Conservation (phyloP, 257 asterid genomes). For the Solanum appendiculatum region DNA sequence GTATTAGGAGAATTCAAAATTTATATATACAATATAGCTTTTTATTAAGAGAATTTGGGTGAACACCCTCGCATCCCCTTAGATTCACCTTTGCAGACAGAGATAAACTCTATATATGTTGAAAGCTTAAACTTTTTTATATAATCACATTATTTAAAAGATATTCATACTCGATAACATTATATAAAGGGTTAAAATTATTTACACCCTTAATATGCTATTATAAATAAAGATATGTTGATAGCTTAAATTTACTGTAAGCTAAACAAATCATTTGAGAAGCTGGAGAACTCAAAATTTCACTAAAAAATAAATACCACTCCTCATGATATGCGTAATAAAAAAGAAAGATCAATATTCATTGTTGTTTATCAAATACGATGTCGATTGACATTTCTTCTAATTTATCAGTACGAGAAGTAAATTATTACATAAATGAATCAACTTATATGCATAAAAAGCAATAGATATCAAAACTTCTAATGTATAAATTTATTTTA, state of each 20-base stretch:
- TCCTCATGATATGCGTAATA: no score
- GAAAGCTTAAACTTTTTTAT: not conserved
- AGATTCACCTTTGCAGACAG: no score
- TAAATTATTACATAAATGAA: not conserved
- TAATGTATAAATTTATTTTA: no score
- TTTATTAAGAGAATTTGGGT: no score
- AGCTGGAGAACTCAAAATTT: not conserved
- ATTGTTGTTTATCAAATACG: no score
- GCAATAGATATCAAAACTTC: no score
- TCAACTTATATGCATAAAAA: not conserved
- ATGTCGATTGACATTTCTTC: not conserved
- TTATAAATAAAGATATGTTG: not conserved
- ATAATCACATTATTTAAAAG: not conserved
- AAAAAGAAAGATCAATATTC: no score
- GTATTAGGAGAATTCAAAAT: not conserved
- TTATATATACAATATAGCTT: no score
- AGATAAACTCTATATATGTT: no score
- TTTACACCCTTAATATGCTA: not conserved
- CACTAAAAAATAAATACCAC: not conserved
- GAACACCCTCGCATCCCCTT: no score
- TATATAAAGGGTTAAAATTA: no score
- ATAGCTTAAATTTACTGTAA: not conserved
- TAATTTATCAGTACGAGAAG: not conserved
- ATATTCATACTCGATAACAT: not conserved
- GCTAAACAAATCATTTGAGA: not conserved